Percentiles rank a stretch among this genome's conserved stretches.
Conservation (phyloP, 1,139 yeast genomes). For the Diutina pseudorugosa region DNA sequence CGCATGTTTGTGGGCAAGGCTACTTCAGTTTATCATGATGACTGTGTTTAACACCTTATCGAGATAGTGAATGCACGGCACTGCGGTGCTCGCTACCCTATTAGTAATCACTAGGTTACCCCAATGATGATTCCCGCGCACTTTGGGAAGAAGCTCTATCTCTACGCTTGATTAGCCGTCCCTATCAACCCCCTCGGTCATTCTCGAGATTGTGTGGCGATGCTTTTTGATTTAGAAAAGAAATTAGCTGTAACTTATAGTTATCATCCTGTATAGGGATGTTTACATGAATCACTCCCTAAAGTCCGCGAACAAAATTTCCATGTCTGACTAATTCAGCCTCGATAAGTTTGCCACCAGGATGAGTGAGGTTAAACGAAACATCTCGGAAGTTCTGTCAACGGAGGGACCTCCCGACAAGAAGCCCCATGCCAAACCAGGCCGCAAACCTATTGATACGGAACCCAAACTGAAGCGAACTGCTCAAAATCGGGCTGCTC, state of each 20-base stretch:
- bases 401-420: background rate
- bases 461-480: conserved; percentile 83
- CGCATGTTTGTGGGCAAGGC: too few species aligned
- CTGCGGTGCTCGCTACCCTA: background rate
- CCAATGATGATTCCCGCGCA: background rate
- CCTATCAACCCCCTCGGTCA: background rate
- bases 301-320: background rate
- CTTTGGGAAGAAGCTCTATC: background rate
- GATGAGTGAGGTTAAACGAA: background rate
- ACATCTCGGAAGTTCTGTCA: background rate
- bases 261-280: background rate
- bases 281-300: background rate
- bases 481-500: conserved; percentile 97
- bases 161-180: background rate
- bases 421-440: conserved; percentile 14
- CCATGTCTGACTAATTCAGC: background rate
- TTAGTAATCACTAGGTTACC: background rate
- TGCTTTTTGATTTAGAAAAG: background rate
- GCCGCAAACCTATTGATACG: conserved; percentile 62
- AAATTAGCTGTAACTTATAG: background rate
- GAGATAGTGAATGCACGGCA: too few species aligned
- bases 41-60: too few species aligned
- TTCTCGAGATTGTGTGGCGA: background rate
- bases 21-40: too few species aligned
- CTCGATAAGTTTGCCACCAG: background rate